A percentile compares a stretch with the other conserved stretches of the same genome.
These are phyloP conservation scores for Inga laurina DNA, from an alignment of 306 rosid species.

Conservation along the genomic window DNA sequence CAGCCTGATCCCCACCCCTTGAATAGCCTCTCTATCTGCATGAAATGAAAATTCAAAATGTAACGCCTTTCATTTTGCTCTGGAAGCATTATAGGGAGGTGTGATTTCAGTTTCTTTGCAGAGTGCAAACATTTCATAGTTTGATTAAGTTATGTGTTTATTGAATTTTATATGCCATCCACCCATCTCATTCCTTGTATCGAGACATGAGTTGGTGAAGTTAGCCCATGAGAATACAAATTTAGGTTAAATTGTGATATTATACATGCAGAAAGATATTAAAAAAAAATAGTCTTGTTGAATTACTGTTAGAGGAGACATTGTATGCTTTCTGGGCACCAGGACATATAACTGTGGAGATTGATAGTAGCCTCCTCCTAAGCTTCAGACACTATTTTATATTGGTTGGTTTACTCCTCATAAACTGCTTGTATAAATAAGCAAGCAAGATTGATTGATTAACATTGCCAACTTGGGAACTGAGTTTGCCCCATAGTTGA, in stretches of 20 bases:
- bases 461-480: background rate
- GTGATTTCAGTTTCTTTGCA: background rate
- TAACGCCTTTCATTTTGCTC: background rate
- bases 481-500: background rate
- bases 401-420: background rate
- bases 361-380: background rate
- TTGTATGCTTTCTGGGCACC: background rate
- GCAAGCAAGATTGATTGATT: background rate
- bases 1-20: background rate
- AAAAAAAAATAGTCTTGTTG: background rate
- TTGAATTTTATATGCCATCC: background rate
- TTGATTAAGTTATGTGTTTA: background rate
- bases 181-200: background rate
- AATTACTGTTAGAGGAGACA: background rate
- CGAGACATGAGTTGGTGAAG: background rate
- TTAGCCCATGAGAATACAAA: background rate
- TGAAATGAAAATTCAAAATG: background rate
- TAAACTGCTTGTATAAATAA: background rate
- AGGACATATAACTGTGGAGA: background rate
- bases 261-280: background rate
- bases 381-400: background rate
- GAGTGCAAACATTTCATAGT: background rate
- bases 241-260: background rate
- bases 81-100: background rate
- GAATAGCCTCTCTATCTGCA: background rate